These are phyloP conservation scores for Cyclaneusma minus DNA, from an alignment of 2,329 filamentous ascomycete genomes.

Conservation along the genomic window DNA sequence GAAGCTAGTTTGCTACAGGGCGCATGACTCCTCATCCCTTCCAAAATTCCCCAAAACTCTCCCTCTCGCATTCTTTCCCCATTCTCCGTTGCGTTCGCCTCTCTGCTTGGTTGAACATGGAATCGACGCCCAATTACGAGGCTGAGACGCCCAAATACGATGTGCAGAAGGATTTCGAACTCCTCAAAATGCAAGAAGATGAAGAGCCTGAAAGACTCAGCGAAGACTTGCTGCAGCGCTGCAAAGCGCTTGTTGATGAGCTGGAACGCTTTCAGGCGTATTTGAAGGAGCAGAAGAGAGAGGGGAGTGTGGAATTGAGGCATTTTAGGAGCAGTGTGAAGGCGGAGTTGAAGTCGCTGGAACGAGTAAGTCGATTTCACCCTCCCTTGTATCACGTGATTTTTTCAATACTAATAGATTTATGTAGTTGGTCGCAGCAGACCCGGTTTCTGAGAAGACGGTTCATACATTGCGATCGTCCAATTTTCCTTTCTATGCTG, in stretches of 20 bases:
- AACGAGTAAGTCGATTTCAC: constrained; percentile 20
- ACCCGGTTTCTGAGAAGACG: constrained; percentile 17
- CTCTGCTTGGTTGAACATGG: no score
- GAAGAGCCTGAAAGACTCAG: no score
- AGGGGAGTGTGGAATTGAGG: constrained; percentile 31
- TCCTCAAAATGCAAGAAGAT: no score
- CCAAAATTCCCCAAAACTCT: no score
- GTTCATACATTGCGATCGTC: constrained; percentile 46
- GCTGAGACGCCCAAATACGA: no score
- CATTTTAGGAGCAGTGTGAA: constrained; percentile 29
- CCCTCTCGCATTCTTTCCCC: no score
- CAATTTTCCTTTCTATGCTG: constrained; percentile 49
- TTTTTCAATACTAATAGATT: constrained; percentile 2
- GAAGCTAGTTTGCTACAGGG: no score
- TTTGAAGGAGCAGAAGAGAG: constrained; percentile 24
- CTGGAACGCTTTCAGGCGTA: constrained; percentile 26
- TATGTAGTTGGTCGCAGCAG: constrained; percentile 10
- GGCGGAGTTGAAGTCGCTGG: constrained; percentile 29
- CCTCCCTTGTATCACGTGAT: constrained; percentile 1
- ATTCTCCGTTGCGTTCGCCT: no score
- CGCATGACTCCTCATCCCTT: no score
- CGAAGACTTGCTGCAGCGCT: constrained; percentile 17
- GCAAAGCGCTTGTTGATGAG: constrained; percentile 23
- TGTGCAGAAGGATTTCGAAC: no score
- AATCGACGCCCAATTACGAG: no score